Evolutionary conservation across 192 early-diverging fungal genomes (phyloP), one percentile per base, ranked within the genome.

Genomic region (Backusella macrospora): DNA sequence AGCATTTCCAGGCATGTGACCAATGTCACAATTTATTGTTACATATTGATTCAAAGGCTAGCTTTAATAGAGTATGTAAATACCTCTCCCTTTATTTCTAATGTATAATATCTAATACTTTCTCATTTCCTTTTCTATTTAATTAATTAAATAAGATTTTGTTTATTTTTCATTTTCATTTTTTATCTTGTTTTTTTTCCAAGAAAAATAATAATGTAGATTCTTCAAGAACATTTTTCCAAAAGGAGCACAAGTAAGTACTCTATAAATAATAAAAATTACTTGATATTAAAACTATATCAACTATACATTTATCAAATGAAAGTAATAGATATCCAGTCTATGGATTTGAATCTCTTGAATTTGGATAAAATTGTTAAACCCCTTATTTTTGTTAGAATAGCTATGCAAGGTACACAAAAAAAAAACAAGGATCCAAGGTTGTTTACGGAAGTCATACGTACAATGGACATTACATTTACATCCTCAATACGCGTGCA

Each of bases 221-320:
- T 59, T 59, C 18, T 59, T 59, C 52, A 59, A 59, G 52, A 59
- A 59, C 52, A 59, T 59, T 59, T 12, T 9, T 3, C 26, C 21
- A 10, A 26, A 4, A 59, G 26, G 52, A 59, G 52, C 9, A 9
- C 26, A 59, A 59, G 26, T 26, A 59, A 5, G 26, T 26, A 23
- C 21, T 55, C 4, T 9, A 23, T 55, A 10, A 55, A 23, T 21
- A 55, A 55, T 59, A 26, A 59, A 59, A 23, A 59, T 59, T 21
- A 59, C 12, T 59, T 59, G 52, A 59, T 59, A 12, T 13, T 13
- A 59, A 23, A 59, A 26, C 26, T 26, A 59, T 26, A 26, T 59
- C 9, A 23, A 21, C 26, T 59, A 23, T 18, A 23, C 26, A 23
- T 26, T 52, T 52, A 10, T 34, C 29, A 34, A 34, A 34, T 34